Evolutionary conservation across 768 basidiomycete genomes (phyloP), one percentile per base, ranked within the genome.

Genomic region (Auricularia cornea): DNA sequence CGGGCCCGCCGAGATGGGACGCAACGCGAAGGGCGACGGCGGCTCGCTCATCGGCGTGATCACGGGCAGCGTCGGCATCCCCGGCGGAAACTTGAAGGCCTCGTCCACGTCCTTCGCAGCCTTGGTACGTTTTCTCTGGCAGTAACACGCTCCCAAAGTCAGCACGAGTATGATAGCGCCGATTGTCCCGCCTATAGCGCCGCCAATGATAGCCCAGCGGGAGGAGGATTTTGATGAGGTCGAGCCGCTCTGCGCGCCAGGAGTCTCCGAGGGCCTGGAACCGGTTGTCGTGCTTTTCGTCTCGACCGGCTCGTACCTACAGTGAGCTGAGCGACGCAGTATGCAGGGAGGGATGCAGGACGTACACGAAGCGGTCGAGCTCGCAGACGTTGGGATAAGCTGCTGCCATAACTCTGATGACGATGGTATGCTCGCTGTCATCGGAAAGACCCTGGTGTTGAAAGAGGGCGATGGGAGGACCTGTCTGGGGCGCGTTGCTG

Each of bases 351-450:
- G 12, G 26, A 32, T 23, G 54, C 30, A 59, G 28, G 26, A 26
- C 57, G 18, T 38, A 59, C 62, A 63, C 62, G 18, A 63, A 63
- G 11, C 62, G 54, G 28, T 63, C 62, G n/a, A 63, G 26, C 40
- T 63, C 62, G 57, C 62, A 63, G 18, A 63, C 62, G 33, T 63
- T 63, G 14, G 62, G 62, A 29, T 40, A 59, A 6, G 62, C 32
- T 6, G 31, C 11, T 18, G 57, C 62, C 11, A 59, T 11, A 28
- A 63, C 57, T 23, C 14, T 59, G 62, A 63, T 51, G 26, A 29
- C 40, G 26, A 63, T 26, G 56, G 54, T 59, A 32, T 63, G 62
- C 12, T 59, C 35, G 18, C 23, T 35, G 3, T 29, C 28, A 12
- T n/a, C 38, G 18, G 23, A 10, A n/a, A 54, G 28, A 28, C 20